Base-by-base conservation (phyloP, 177 flowering plant species). In the Tripterygium wilfordii region DNA sequence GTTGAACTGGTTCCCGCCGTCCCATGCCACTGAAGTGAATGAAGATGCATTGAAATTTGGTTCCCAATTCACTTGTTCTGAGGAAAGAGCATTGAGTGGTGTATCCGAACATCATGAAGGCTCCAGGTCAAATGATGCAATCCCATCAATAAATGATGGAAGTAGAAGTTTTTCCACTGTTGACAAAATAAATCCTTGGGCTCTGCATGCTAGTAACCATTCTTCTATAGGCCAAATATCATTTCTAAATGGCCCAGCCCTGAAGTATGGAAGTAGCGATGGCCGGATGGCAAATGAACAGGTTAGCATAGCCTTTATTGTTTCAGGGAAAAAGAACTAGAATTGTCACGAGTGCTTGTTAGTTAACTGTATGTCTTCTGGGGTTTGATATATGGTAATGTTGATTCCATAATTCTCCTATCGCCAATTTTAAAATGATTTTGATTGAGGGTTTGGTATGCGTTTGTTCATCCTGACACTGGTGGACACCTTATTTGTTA, bases 1-100 rank as follows among this genome's bases (percentile, higher is more conserved):
- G 3, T 41, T 81, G 33, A 53, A 70, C 56, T 81, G 89, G 92
- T 66, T 85, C 56, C 61, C 85, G 42, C 63, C 88, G 47, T 58
- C 84, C 16, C 62, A 53, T 57, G 56, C 62, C 43, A 42, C 60
- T 48, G 75, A 57, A 49, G 71, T 67, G 12, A 63, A 72, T 51
- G 81, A 67, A 51, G 82, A 77, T 63, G 69, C 59, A 22, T 26
- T 63, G 23, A 64, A 61, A 42, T 28, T 70, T n/a, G 60, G 57
- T 46, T 61, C 64, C 27, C 63, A 62, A 53, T 55, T 75, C 66
- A 54, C 80, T 38, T 42, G 50, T 58, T 53, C 72, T 13, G 76
- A 65, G 40, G 51, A 65, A 10, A 62, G 42, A 47, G 45, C 53
- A 21, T 19, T 65, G 36, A 63, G 54, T 52, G 59, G 23, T 53